These are phyloP conservation scores for Saturnispora silvae DNA, from an alignment of 805 yeast genomes.

Conservation along the genomic window DNA sequence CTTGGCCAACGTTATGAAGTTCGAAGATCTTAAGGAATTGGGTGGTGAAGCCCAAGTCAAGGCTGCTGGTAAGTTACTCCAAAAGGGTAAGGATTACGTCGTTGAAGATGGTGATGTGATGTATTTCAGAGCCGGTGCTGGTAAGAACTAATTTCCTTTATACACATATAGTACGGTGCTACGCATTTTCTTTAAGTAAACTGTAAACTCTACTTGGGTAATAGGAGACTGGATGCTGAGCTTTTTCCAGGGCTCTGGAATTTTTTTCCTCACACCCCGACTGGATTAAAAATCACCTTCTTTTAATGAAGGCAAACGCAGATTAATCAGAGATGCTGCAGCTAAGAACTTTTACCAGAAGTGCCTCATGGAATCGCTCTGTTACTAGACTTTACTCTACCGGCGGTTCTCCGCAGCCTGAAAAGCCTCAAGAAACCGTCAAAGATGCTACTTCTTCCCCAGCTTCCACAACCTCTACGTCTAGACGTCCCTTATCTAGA, in stretches of 20 bases:
- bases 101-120: slow-evolving; percentile 82
- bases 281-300: background rate
- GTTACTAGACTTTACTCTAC: background rate
- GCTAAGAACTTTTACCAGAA: background rate
- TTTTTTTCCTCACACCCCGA: too few species aligned
- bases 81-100: slow-evolving; percentile 67
- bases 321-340: background rate
- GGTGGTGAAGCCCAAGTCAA: slow-evolving; percentile 43
- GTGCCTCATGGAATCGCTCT: background rate
- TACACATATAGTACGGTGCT: background rate
- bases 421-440: too few species aligned
- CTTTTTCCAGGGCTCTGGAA: too few species aligned
- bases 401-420: background rate
- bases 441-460: too few species aligned
- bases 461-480: slow-evolving; percentile 2
- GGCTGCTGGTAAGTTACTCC: slow-evolving; percentile 47
- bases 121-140: slow-evolving; percentile 62
- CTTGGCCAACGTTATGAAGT: slow-evolving; percentile 64
- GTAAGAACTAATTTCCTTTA: slow-evolving; percentile 29
- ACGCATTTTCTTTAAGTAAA: background rate
- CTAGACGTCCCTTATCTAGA: slow-evolving; percentile 59
- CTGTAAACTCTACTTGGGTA: too few species aligned
- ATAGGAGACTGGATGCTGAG: too few species aligned
- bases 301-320: background rate
- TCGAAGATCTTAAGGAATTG: slow-evolving; percentile 44